Base-by-base conservation (phyloP, 805 yeast species). In the Starmerella apicola region DNA sequence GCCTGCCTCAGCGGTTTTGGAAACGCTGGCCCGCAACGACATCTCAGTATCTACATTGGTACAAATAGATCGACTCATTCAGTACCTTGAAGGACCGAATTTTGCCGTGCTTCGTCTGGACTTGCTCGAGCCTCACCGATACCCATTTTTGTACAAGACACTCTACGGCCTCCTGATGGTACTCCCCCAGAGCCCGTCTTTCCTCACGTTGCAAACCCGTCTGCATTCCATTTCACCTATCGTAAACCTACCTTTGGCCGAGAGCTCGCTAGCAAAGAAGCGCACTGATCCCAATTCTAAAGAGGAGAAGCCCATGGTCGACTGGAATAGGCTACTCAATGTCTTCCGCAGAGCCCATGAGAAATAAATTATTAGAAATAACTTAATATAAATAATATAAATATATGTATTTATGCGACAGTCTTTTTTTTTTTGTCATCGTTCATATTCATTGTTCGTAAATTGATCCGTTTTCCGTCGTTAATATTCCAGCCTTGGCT, bases 111-210 rank as follows among this genome's bases (percentile, higher is more conserved):
- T 86, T 47, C 71, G 98, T 43, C 64, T 91, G 39, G 95, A 88
- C 59, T 64, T 91, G n/a, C 63, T 91, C 34, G 94, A 83, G 53
- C 95, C 95, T 1, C 82, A 78, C 35, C 73, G 71, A 46, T 71
- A 81, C 55, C 94, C 93, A 1, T 81, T 71, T 52, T 62, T 91
- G 25, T 82, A 79, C 66, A 83, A 84, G 55, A 81, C 95, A 38
- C 68, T 91, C 23, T 91, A 84, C 57, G 98, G 97, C 1, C 70
- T 91, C 23, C 64, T 91, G 43, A 91, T 91, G 98, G 68, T 91
- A 4, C 61, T 91, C 36, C 98, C 98, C 0, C 98, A 91, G 57
- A 83, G 95, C 0, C 71, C 82, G 10, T 94, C 97, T 0, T 91
- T 83, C 56, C 75, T 71, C n/a, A 74, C 81, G 0, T 66, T 91